Evolutionary conservation across 805 yeast species (phyloP), one percentile per base, ranked within the genome.

Genomic region (Starmera amethionina): DNA sequence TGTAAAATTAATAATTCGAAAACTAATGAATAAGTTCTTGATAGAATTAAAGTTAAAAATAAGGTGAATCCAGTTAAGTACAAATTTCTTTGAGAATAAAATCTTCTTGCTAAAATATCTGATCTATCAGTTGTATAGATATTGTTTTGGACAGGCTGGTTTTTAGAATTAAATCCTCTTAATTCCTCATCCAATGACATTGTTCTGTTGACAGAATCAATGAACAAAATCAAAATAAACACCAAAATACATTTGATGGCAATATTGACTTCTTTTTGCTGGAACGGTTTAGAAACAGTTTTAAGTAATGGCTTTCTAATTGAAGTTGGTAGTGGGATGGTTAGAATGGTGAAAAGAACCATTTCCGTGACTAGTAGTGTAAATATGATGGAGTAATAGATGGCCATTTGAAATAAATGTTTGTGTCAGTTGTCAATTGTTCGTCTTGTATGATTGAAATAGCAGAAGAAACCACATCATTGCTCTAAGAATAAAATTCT

Each of bases 11-110:
- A 61, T 60, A 87, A 68, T 54, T 83, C 93, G 37, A 79, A 79
- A 28, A 86, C 94, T 48, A 88, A 69, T 4, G 77, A 68, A 60
- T 84, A 87, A 3, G 96, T 87, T 64, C 97, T 75, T 55, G 82
- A 79, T 49, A 89, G 77, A 39, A 87, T 82, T 55, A 89, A 70
- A 2, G 96, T 84, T 54, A 93, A 68, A 60, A 93, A 93, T 59
- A 93, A 73, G 2, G 97, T 88, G 64, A 89, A 87, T 1, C 99
- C 99, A 50, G 96, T 87, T 38, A 93, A 71, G 54, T 93, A 93
- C 81, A 88, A 77, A 69, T 93, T 93, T 67, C 99, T 79, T 67
- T 93, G 98, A 16, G 97, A 87, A 57, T 89, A 89, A 63, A 93
- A 93, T 55, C 88, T 75, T 62, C 96, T 77, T 18, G 96, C 93